Percentiles rank a stretch among this genome's conserved stretches.
Evolutionary conservation across 1,139 yeast species (phyloP).

Genomic region (Lizanozyma gosingica): DNA sequence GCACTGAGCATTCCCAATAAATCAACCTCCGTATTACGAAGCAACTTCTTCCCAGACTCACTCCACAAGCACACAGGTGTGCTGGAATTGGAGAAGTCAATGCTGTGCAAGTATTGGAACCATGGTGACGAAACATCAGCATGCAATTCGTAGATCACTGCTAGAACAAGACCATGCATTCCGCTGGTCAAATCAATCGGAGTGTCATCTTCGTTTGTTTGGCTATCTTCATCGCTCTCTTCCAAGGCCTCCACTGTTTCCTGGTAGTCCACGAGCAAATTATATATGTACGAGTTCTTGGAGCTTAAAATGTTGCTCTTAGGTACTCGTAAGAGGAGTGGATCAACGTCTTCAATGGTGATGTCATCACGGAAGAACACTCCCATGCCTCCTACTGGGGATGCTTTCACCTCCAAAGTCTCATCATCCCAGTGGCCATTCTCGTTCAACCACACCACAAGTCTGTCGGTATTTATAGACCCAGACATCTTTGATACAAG

Average conservation of each 20-base stretch:
- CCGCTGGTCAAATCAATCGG: slow-evolving; percentile 37
- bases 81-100: slow-evolving; percentile 28
- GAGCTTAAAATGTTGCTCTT: slow-evolving; percentile 48
- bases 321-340: slow-evolving; percentile 35
- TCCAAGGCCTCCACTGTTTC: slow-evolving; percentile 9
- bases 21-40: slow-evolving; percentile 64
- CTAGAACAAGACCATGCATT: slow-evolving; percentile 56
- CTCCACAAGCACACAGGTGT: slow-evolving; percentile 63
- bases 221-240: slow-evolving; percentile 5
- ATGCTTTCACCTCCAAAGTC: slow-evolving; percentile 35
- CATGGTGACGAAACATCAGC: slow-evolving; percentile 60
- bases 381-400: slow-evolving; percentile 62
- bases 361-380: slow-evolving; percentile 35
- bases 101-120: slow-evolving; percentile 53
- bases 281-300: slow-evolving; percentile 57
- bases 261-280: slow-evolving; percentile 51
- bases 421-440: slow-evolving; percentile 44
- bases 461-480: slow-evolving; percentile 17
- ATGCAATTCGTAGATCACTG: slow-evolving; percentile 61
- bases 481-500: slow-evolving; percentile 16
- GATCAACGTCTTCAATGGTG: slow-evolving; percentile 30
- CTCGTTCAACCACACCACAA: slow-evolving; percentile 37
- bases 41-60: slow-evolving; percentile 32
- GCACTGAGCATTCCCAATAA: slow-evolving; percentile 53
- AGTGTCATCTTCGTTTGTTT: not conserved